A percentile compares a stretch with the other conserved stretches of the same genome.
phyloP scores from a whole-genome alignment of 2,329 filamentous ascomycete species.

The Fusarium beomiforme region DNA sequence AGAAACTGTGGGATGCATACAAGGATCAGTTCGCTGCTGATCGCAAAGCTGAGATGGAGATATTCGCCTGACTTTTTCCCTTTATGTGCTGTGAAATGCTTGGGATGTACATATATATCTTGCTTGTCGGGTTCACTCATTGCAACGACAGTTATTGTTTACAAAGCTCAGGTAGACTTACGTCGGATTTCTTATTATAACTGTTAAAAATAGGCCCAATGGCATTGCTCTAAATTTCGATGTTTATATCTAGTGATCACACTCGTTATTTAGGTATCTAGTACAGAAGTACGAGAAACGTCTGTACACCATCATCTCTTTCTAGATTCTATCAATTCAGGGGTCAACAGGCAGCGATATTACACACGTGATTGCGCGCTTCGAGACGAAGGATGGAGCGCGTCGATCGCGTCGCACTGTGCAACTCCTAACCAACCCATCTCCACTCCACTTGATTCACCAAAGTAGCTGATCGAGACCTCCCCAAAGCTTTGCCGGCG shows the following conservation, averaged over 20 bases:
- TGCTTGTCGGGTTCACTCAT: background rate
- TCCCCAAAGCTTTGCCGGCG: background rate
- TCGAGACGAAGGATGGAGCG: conserved; percentile 15
- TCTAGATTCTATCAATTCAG: background rate
- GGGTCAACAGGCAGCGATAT: background rate
- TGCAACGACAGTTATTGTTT: background rate
- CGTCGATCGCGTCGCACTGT: conserved; percentile 36
- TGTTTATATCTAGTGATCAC: background rate
- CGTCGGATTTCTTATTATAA: background rate
- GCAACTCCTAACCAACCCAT: background rate
- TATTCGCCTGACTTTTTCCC: conserved; percentile 62
- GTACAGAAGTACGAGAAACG: background rate
- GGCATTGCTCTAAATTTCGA: background rate
- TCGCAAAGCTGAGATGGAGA: conserved; percentile 72
- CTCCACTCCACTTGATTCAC: background rate
- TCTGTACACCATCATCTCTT: background rate
- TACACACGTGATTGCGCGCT: conserved; percentile 41
- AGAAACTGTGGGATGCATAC: conserved; percentile 78
- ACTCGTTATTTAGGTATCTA: background rate
- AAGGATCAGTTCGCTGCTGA: conserved; percentile 78
- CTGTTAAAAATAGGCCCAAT: background rate
- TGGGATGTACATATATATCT: background rate
- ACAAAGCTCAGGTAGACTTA: background rate
- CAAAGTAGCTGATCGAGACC: background rate
- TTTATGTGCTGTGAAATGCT: background rate